Percentiles rank a stretch among this genome's conserved stretches.
Conservation (phyloP, 2,329 filamentous ascomycete genomes). For the Teratosphaeria pseudoeucalypti region DNA sequence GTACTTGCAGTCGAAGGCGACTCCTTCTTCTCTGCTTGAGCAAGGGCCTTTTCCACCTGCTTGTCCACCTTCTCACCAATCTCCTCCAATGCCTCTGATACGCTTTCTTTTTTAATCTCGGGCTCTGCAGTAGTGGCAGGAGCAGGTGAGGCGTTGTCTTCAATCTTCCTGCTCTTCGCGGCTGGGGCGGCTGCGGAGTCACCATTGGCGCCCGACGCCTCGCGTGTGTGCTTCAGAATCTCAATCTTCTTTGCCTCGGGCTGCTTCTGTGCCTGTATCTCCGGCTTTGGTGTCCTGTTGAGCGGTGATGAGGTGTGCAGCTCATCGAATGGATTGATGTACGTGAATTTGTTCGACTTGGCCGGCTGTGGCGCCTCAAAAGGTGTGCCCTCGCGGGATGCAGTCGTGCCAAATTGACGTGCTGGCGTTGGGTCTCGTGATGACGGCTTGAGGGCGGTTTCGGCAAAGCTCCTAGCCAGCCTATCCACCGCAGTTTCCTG, state of each 20-base stretch:
- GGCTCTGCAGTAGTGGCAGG: background rate
- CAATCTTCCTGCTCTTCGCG: conserved; percentile 29
- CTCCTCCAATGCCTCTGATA: conserved; percentile 58
- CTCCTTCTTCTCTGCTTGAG: conserved; percentile 41
- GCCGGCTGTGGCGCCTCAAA: conserved; percentile 32
- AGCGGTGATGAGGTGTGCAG: conserved; percentile 56
- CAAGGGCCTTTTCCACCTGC: conserved; percentile 56
- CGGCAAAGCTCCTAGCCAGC: conserved; percentile 35
- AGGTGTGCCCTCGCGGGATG: conserved; percentile 15
- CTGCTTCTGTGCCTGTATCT: conserved; percentile 11
- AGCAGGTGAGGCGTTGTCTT: background rate
- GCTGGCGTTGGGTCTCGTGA: conserved; percentile 18
- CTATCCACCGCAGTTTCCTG: conserved; percentile 27
- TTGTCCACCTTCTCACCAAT: conserved; percentile 51
- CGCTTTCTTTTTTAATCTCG: conserved; percentile 44
- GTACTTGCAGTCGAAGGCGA: conserved; percentile 19
- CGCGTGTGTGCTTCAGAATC: conserved; percentile 36
- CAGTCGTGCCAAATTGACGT: conserved; percentile 20
- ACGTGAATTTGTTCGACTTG: conserved; percentile 49
- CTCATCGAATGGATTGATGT: conserved; percentile 63
- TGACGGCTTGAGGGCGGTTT: conserved; percentile 32
- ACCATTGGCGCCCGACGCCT: conserved; percentile 22
- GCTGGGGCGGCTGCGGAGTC: conserved; percentile 17
- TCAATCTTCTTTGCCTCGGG: conserved; percentile 29
- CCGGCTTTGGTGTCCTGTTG: conserved; percentile 43